Conservation (phyloP, 1,284 basidiomycete genomes). For the Puccinia novopanici region DNA sequence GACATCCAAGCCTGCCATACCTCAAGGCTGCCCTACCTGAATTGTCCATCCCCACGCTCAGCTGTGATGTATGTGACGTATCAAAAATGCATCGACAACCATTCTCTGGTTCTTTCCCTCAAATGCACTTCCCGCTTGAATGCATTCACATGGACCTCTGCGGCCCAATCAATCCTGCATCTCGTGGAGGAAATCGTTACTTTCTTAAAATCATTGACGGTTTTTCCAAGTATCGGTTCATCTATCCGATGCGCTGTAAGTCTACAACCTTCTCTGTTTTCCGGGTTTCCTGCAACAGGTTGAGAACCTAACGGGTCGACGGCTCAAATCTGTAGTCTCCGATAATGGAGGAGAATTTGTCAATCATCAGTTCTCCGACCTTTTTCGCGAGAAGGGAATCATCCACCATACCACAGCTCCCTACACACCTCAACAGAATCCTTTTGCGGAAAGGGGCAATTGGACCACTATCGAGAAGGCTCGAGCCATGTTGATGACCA, state of each 20-base stretch:
- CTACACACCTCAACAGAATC: not conserved
- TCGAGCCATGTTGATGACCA: no score
- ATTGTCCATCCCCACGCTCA: not conserved
- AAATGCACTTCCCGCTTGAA: not conserved
- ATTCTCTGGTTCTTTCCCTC: not conserved
- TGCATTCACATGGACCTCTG: conserved; percentile 32
- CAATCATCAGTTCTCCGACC: not conserved
- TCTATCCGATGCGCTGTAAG: not conserved
- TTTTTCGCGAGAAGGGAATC: not conserved
- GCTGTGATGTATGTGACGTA: not conserved
- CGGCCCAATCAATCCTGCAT: not conserved
- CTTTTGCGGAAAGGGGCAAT: not conserved
- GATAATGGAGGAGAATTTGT: no score
- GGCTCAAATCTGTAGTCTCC: not conserved
- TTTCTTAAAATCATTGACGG: conserved; percentile 13
- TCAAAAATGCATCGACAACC: conserved; percentile 4
- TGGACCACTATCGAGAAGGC: not conserved
- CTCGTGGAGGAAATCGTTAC: not conserved
- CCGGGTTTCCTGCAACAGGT: not conserved
- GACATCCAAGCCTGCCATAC: conserved; percentile 17
- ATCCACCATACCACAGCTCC: not conserved
- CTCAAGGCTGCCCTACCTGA: not conserved
- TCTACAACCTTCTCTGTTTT: not conserved
- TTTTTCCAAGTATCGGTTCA: not conserved
- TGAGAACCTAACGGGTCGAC: not conserved